Percentiles rank a stretch among this genome's conserved stretches.
Evolutionary conservation across 2,329 filamentous ascomycete genomes (phyloP).

Genomic region (Fusarium sp.): DNA sequence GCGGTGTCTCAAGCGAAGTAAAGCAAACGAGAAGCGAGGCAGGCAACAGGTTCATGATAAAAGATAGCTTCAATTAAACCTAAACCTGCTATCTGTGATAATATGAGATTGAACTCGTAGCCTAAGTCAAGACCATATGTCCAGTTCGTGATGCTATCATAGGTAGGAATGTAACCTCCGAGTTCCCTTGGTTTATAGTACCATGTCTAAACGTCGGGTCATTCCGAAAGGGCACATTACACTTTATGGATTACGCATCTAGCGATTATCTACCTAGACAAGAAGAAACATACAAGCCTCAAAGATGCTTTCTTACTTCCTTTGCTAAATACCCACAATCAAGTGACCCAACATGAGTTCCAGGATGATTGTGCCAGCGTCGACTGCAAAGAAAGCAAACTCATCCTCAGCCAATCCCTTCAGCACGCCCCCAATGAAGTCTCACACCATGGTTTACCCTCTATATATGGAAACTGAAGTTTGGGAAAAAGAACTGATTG

Average conservation of each 20-base stretch:
- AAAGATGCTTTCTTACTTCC: conserved; percentile 37
- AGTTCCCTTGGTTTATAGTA: background rate
- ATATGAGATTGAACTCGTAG: no score
- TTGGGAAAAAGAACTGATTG: conserved; percentile 28
- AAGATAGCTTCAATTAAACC: no score
- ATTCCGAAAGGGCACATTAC: background rate
- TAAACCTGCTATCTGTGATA: no score
- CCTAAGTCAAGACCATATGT: no score
- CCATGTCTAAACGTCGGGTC: background rate
- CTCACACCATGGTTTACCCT: conserved; percentile 1
- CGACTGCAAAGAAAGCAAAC: conserved; percentile 39
- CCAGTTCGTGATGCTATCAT: background rate
- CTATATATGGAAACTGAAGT: conserved; percentile 27
- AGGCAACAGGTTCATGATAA: no score
- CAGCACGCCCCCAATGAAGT: background rate
- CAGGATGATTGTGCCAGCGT: conserved; percentile 40
- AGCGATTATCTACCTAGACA: background rate
- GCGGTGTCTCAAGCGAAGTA: no score
- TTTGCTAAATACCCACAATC: conserved; percentile 41
- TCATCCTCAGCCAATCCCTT: background rate
- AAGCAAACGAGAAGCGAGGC: no score
- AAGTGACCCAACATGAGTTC: conserved; percentile 44
- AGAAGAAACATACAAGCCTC: conserved; percentile 25
- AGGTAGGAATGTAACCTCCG: background rate
- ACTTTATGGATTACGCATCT: background rate